Evolutionary conservation across 2,329 filamentous ascomycete genomes (phyloP), one percentile per base, ranked within the genome.

Genomic region (Epichloe brachyelytri): DNA sequence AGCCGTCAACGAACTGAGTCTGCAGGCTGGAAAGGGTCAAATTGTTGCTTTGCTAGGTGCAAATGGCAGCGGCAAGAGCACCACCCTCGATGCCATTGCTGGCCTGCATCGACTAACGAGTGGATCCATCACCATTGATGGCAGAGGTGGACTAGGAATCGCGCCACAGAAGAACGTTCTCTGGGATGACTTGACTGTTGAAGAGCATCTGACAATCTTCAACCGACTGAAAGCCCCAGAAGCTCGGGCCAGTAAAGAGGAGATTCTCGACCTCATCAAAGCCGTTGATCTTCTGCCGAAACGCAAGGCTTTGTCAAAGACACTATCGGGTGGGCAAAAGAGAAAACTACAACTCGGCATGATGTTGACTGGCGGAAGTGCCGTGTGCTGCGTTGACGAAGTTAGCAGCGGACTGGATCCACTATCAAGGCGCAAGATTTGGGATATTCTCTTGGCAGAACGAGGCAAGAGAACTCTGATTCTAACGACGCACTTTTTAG

Each of bases 141-240:
- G 83, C 1, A 83, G 80, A 10, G 86, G 86, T 10, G 88, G 87
- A 0, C 76, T 96, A 19, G 90, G 90, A 14, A 82, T 95, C 41
- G 91, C 88, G 51, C 90, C 90, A 0, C 90, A 96, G 64, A 90
- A 91, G 72, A 96, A 96, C 59, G 90, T 96, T 5, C 76, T 96
- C 34, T 96, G 90, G 89, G 85, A 91, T 58, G 83, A 89, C 52
- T 70, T 96, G 51, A 94, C 86, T 0, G 88, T 95, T 0, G 79
- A 82, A 59, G 88, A 95, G 65, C 90, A 95, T 60, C 80, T 95
- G 15, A 69, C 71, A 10, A 86, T 95, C 47, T 95, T 95, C 71
- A 91, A 93, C 63, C 75, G 76, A 44, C 74, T 96, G 46, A 96
- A 96, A 62, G 78, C 84, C 0, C 76, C 78, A 0, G 67, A 70